A percentile compares a stretch with the other conserved stretches of the same genome.
These are phyloP conservation scores for Trichosanthes cucumerina DNA, from an alignment of 306 rosid species.

Conservation along the genomic window DNA sequence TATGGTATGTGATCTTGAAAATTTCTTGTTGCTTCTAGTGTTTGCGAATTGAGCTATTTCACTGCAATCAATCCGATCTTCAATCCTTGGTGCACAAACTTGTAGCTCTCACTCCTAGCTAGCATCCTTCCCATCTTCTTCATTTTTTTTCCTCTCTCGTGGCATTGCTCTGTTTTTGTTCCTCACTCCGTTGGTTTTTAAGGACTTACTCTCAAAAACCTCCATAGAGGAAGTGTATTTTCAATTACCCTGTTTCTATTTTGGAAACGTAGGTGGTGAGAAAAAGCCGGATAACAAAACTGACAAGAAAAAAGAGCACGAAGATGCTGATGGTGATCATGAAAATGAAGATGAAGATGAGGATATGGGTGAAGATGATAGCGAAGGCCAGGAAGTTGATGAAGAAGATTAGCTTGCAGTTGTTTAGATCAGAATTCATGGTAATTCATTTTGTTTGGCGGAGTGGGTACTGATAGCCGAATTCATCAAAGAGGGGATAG, in stretches of 20 bases:
- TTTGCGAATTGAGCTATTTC: background rate
- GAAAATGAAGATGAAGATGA: conserved; percentile 12
- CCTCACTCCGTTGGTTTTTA: too few species aligned
- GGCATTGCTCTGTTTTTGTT: background rate
- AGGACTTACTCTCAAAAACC: background rate
- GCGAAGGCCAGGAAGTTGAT: conserved; percentile 20
- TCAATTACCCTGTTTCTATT: background rate
- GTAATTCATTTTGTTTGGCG: background rate
- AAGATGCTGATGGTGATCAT: conserved; percentile 16
- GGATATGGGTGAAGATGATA: conserved; percentile 4
- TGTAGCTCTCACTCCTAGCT: background rate
- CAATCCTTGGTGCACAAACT: background rate
- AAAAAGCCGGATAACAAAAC: conserved; percentile 20
- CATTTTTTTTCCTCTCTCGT: background rate
- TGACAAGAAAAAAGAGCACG: background rate
- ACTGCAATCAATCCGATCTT: background rate
- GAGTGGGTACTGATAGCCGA: background rate
- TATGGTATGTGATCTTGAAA: conserved; percentile 30
- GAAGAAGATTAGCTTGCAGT: background rate
- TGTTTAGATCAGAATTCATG: background rate
- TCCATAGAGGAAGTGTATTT: background rate
- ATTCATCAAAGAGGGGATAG: background rate
- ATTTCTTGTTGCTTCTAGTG: background rate
- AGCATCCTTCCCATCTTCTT: background rate
- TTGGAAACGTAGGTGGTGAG: conserved; percentile 40